Percentiles rank a stretch among this genome's conserved stretches.
Evolutionary conservation across 352 stramenopile genomes (phyloP).

Genomic region (Albugo candida): DNA sequence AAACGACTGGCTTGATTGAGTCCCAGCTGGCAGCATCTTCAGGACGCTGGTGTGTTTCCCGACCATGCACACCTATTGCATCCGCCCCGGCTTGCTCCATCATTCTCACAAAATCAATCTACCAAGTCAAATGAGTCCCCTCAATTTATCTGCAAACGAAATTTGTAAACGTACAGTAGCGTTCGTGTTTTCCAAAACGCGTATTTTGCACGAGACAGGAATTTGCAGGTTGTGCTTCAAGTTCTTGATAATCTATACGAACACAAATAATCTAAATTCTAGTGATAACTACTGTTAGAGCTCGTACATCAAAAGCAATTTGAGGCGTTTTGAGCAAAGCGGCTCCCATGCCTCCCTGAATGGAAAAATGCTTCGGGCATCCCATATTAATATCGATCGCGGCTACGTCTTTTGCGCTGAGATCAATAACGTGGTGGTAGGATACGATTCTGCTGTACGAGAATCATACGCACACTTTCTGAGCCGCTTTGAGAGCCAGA

Average conservation of each 20-base stretch:
- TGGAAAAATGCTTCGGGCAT: constrained; percentile 86
- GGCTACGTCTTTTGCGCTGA: constrained; percentile 61
- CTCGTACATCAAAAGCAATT: constrained; percentile 55
- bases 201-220: constrained; percentile 79
- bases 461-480: constrained; percentile 35
- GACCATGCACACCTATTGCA: constrained; percentile 52
- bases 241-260: constrained; percentile 51
- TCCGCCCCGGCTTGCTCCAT: constrained; percentile 41
- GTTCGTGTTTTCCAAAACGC: constrained; percentile 36
- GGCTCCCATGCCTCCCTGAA: constrained; percentile 83
- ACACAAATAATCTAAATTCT: not conserved
- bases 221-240: constrained; percentile 61
- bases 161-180: constrained; percentile 24
- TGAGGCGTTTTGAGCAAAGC: constrained; percentile 79
- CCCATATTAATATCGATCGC: constrained; percentile 91
- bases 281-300: not conserved
- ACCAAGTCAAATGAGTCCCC: not conserved
- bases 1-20: constrained; percentile 34
- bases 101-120: constrained; percentile 46
- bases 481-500: constrained; percentile 49
- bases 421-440: not conserved
- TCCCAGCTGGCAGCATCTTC: constrained; percentile 56
- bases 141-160: not conserved
- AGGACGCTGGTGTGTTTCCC: constrained; percentile 43
- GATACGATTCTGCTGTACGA: not conserved